These are phyloP conservation scores for Fusarium hainanense DNA, from an alignment of 2,329 filamentous ascomycete species.

Conservation along the genomic window DNA sequence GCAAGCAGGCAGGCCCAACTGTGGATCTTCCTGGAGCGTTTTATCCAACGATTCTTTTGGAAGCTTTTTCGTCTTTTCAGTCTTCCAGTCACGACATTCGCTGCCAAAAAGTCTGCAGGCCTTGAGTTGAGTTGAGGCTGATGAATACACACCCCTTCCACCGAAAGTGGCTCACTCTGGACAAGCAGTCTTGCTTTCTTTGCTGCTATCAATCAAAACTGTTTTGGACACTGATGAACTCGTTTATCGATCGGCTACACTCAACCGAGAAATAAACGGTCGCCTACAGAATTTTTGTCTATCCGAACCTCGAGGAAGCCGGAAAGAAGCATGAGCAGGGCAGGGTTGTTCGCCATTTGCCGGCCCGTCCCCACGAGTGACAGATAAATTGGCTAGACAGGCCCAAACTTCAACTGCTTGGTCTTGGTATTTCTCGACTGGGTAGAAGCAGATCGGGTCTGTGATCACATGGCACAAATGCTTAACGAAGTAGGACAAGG, in stretches of 20 bases:
- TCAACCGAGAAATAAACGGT: neutral
- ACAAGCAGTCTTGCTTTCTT: neutral
- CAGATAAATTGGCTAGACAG: slow-evolving; percentile 15
- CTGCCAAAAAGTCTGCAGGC: slow-evolving; percentile 24
- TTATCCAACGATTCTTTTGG: slow-evolving; percentile 41
- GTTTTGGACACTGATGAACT: neutral
- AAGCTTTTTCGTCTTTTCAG: slow-evolving; percentile 31
- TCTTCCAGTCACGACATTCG: slow-evolving; percentile 35
- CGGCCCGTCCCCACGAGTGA: slow-evolving; percentile 13
- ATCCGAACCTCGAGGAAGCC: slow-evolving; percentile 25
- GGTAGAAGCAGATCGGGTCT: slow-evolving; percentile 6
- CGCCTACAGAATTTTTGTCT: neutral
- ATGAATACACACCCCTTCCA: slow-evolving; percentile 18
- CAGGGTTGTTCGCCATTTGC: slow-evolving; percentile 20
- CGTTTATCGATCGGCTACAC: neutral
- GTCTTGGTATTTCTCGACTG: neutral
- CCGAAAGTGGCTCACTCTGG: slow-evolving; percentile 9
- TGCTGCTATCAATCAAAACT: neutral
- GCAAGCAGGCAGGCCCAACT: slow-evolving; percentile 54
- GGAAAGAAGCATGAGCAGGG: slow-evolving; percentile 28
- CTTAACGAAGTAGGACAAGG: slow-evolving; percentile 30
- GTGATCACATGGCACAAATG: slow-evolving; percentile 25
- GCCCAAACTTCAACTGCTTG: slow-evolving; percentile 12
- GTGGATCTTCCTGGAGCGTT: slow-evolving; percentile 46
- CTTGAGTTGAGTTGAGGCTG: slow-evolving; percentile 21